phyloP scores from a whole-genome alignment of 805 yeast species.

The Ogataea nakhonphanomensis region DNA sequence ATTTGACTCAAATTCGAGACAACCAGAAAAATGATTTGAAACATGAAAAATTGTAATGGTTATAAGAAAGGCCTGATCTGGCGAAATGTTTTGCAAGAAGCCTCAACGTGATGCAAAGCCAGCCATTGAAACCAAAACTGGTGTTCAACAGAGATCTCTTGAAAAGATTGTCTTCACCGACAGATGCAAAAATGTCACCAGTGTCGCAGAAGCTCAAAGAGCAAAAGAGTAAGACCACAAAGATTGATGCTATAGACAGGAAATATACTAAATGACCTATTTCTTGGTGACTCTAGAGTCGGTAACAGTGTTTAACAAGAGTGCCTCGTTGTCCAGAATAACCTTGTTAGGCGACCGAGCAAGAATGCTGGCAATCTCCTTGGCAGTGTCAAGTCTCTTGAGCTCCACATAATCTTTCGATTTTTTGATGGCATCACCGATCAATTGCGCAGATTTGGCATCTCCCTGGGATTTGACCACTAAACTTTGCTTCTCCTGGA shows the following conservation, averaged over 20 bases:
- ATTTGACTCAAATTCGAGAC: conserved; percentile 8
- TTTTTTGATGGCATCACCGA: conserved; percentile 98
- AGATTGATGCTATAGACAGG: conserved; percentile 14
- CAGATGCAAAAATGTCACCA: conserved; percentile 57
- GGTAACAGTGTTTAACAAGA: conserved; percentile 81
- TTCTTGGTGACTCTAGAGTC: conserved; percentile 57
- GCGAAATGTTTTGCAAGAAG: too few species aligned
- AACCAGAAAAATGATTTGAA: neutral
- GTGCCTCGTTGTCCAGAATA: conserved; percentile 85
- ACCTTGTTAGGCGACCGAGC: conserved; percentile 88
- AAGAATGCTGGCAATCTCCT: conserved; percentile 86
- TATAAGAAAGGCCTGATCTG: too few species aligned
- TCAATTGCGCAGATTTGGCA: conserved; percentile 94
- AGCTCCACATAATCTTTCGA: conserved; percentile 94
- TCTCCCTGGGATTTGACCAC: conserved; percentile 98
- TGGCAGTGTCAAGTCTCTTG: conserved; percentile 94
- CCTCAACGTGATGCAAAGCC: conserved; percentile 1
- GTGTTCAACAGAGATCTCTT: conserved; percentile 1
- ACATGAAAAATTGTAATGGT: neutral
- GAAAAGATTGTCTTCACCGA: conserved; percentile 23
- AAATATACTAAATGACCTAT: conserved; percentile 9
- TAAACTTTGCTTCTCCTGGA: conserved; percentile 95
- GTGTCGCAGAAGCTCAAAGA: conserved; percentile 52
- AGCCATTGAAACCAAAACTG: conserved; percentile 1
- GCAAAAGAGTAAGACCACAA: conserved; percentile 23